Conservation (phyloP, 345 rosid species). For the Zanthoxylum bungeanum region DNA sequence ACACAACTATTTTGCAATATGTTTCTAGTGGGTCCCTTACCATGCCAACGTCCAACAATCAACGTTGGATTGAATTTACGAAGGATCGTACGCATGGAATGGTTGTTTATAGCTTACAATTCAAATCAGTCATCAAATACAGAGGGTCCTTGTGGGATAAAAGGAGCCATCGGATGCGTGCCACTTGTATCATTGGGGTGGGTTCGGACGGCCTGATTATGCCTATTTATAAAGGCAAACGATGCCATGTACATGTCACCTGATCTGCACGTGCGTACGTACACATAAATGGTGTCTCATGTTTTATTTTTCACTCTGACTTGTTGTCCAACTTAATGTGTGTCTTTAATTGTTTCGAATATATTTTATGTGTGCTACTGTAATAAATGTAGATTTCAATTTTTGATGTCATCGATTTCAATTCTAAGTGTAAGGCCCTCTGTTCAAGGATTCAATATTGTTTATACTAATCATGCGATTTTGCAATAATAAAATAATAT, state of each 20-base stretch:
- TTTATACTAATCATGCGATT: too few relatives aligned
- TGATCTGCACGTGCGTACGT: background rate
- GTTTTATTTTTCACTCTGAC: background rate
- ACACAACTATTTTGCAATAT: conserved; percentile 9
- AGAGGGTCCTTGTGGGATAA: conserved; percentile 25
- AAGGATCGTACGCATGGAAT: conserved; percentile 23
- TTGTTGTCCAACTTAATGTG: too few relatives aligned
- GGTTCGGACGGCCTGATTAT: conserved; percentile 28
- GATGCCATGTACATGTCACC: conserved; percentile 17
- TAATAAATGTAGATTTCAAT: too few relatives aligned
- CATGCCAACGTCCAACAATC: conserved; percentile 7
- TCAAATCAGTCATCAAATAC: conserved; percentile 20
- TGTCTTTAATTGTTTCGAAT: too few relatives aligned
- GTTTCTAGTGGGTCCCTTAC: conserved; percentile 18
- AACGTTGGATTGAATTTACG: conserved; percentile 24
- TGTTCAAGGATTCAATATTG: too few relatives aligned
- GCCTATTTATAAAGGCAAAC: conserved; percentile 1
- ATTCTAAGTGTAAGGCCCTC: too few relatives aligned
- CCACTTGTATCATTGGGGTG: conserved; percentile 23
- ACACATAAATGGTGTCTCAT: background rate
- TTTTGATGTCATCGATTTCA: too few relatives aligned
- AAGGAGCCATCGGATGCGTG: conserved; percentile 27
- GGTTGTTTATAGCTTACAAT: conserved; percentile 22
- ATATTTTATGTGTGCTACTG: too few relatives aligned
- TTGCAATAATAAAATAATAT: too few relatives aligned